Conservation (phyloP, 2,329 filamentous ascomycete genomes). For the Ceratocystis albifundus region DNA sequence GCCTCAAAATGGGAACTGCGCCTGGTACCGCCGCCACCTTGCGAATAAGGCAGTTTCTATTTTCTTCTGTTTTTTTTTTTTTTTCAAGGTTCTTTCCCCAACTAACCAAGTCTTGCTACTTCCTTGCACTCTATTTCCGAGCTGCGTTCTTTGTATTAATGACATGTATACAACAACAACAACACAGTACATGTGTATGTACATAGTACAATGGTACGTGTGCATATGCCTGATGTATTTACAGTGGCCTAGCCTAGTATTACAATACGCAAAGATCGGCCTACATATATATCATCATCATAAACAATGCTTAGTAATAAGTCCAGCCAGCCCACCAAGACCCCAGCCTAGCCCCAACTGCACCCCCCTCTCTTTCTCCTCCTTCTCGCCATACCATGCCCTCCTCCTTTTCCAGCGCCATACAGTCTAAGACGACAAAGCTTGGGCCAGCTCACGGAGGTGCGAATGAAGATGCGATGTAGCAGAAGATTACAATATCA, state of each 20-base stretch:
- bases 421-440: neutral
- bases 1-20: neutral
- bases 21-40: neutral
- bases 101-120: neutral
- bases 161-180: neutral
- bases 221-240: no score
- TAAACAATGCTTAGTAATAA: no score
- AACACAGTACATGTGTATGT: no score
- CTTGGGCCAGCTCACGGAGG: neutral
- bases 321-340: neutral
- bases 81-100: neutral
- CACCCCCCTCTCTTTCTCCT: neutral
- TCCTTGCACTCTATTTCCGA: neutral
- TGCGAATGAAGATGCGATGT: neutral
- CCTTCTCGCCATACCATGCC: neutral
- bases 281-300: no score
- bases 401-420: no score
- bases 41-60: neutral
- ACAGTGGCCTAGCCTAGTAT: no score
- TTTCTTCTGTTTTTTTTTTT: neutral
- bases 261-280: no score
- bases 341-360: neutral
- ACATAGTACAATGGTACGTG: no score
- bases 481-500: neutral
- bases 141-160: neutral